A percentile compares a stretch with the other conserved stretches of the same genome.
Evolutionary conservation across 345 rosid species (phyloP).

Genomic region (Brassica juncea): DNA sequence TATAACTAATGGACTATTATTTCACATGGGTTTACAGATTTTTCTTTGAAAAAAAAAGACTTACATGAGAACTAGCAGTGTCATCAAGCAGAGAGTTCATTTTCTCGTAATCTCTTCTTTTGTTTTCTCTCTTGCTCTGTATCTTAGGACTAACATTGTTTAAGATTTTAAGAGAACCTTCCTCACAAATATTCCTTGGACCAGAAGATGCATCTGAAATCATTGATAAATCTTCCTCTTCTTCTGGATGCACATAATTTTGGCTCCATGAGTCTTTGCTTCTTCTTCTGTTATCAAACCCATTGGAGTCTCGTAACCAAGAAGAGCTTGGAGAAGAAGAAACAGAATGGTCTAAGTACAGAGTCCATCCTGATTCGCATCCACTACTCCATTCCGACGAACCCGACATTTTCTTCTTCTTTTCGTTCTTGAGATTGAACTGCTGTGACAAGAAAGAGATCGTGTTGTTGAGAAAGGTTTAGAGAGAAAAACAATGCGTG

Average conservation of each 20-base stretch:
- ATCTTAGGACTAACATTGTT: slow-evolving; percentile 35
- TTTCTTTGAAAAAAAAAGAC: background rate
- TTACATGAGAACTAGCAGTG: slow-evolving; percentile 88
- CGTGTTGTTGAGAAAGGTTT: background rate
- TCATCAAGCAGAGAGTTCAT: slow-evolving; percentile 68
- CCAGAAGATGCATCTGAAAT: slow-evolving; percentile 99
- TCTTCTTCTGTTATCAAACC: slow-evolving; percentile 25
- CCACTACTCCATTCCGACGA: slow-evolving; percentile 71
- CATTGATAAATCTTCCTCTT: slow-evolving; percentile 79
- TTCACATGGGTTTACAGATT: background rate
- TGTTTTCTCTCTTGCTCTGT: slow-evolving; percentile 46
- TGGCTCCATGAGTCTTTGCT: slow-evolving; percentile 26
- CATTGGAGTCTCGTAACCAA: slow-evolving; percentile 13
- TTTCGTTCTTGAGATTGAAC: slow-evolving; percentile 4
- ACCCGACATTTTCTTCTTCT: slow-evolving; percentile 47
- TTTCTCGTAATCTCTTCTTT: slow-evolving; percentile 42
- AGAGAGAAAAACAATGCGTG: background rate
- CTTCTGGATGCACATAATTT: slow-evolving; percentile 34
- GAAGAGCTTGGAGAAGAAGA: slow-evolving; percentile 43
- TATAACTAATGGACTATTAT: background rate
- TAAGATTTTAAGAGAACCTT: slow-evolving; percentile 32
- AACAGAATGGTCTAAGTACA: slow-evolving; percentile 77
- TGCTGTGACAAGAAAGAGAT: background rate
- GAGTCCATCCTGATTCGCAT: slow-evolving; percentile 99
- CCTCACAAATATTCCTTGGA: slow-evolving; percentile 66